These are phyloP conservation scores for Zygotorulaspora mrakii DNA, from an alignment of 1,139 yeast genomes.

Conservation along the genomic window DNA sequence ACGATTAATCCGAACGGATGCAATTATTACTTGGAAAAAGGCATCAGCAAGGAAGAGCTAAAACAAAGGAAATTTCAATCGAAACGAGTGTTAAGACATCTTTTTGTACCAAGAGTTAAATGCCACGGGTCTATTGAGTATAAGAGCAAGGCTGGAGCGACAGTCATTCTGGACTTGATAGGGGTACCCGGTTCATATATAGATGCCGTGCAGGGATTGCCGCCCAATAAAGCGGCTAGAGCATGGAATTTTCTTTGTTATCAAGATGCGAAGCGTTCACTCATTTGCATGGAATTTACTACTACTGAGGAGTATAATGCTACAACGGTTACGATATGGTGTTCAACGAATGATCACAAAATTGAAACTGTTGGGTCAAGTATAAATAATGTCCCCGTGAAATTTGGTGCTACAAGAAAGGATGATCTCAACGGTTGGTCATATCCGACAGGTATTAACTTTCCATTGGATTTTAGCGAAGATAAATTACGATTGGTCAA, in stretches of 20 bases:
- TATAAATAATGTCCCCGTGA: slow-evolving; percentile 50
- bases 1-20: slow-evolving; percentile 74
- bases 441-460: slow-evolving; percentile 60
- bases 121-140: slow-evolving; percentile 53
- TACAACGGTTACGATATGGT: slow-evolving; percentile 67
- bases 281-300: slow-evolving; percentile 81
- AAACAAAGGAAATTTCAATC: slow-evolving; percentile 52
- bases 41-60: slow-evolving; percentile 21
- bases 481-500: slow-evolving; percentile 61
- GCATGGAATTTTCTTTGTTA: slow-evolving; percentile 84
- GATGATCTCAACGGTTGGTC: slow-evolving; percentile 75
- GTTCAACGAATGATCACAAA: slow-evolving; percentile 55
- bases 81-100: slow-evolving; percentile 77
- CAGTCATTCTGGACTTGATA: slow-evolving; percentile 38
- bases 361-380: slow-evolving; percentile 46
- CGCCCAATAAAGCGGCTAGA: slow-evolving; percentile 90
- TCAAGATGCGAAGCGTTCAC: slow-evolving; percentile 62
- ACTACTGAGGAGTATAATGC: slow-evolving; percentile 75
- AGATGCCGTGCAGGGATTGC: slow-evolving; percentile 89
- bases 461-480: slow-evolving; percentile 41
- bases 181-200: slow-evolving; percentile 64
- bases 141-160: slow-evolving; percentile 28
- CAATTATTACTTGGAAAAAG: slow-evolving; percentile 42
- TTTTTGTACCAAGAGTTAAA: slow-evolving; percentile 78
- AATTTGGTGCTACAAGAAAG: slow-evolving; percentile 49